These are phyloP conservation scores for Immersiporthe knoxdaviesiana DNA, from an alignment of 2,329 filamentous ascomycete genomes.

Conservation along the genomic window DNA sequence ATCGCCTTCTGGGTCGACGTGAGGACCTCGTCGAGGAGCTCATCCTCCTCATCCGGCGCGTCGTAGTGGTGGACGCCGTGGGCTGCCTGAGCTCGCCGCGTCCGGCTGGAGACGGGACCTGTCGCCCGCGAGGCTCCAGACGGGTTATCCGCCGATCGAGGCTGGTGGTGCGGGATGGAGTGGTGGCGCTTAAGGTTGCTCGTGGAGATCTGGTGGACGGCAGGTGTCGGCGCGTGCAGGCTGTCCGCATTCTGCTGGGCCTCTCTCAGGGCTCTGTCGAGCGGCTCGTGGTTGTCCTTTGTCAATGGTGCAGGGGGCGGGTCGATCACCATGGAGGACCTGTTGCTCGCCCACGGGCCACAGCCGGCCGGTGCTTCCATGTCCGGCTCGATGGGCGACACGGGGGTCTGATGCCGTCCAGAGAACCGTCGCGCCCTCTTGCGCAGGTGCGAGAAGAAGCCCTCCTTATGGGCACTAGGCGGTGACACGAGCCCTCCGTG, in stretches of 20 bases:
- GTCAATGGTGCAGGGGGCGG: constrained; percentile 50
- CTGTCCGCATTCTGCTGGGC: constrained; percentile 54
- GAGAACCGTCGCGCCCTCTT: constrained; percentile 93
- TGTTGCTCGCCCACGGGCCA: constrained; percentile 83
- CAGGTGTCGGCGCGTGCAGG: constrained; percentile 52
- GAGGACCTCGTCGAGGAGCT: constrained; percentile 88
- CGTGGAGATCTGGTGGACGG: constrained; percentile 55
- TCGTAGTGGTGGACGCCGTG: constrained; percentile 86
- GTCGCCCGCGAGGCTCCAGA: constrained; percentile 56
- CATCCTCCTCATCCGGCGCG: constrained; percentile 93
- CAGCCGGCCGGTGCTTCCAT: constrained; percentile 92
- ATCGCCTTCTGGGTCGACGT: constrained; percentile 76
- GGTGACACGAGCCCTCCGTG: constrained; percentile 76
- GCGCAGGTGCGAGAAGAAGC: constrained; percentile 96
- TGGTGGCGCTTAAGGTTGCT: constrained; percentile 66
- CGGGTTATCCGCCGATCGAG: constrained; percentile 66
- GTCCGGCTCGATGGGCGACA: constrained; percentile 80
- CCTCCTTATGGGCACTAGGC: constrained; percentile 81
- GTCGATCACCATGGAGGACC: constrained; percentile 82
- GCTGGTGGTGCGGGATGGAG: constrained; percentile 65
- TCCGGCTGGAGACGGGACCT: constrained; percentile 75
- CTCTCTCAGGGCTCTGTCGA: constrained; percentile 62
- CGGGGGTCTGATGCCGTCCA: constrained; percentile 81
- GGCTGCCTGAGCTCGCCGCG: constrained; percentile 74
- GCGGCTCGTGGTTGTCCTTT: constrained; percentile 62